Percentiles rank a stretch among this genome's conserved stretches.
phyloP scores from a whole-genome alignment of 2,329 filamentous ascomycete genomes.

The Talaromyces sp. region DNA sequence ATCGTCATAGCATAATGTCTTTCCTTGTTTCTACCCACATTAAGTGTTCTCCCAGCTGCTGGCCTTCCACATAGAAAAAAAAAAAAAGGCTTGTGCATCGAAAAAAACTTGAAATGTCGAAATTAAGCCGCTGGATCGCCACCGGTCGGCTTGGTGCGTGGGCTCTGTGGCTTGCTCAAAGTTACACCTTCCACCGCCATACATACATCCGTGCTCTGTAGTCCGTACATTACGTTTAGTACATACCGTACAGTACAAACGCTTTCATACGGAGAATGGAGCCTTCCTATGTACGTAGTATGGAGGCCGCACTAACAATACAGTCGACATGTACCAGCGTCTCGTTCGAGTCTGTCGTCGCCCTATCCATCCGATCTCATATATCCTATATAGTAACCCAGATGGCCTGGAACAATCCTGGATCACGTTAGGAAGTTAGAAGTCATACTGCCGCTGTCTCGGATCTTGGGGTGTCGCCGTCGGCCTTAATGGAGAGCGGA shows the following conservation, averaged over 20 bases:
- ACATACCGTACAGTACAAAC: not conserved
- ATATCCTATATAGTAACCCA: not conserved
- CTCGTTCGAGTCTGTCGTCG: not conserved
- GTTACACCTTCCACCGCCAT: not conserved
- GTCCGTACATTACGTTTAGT: too few relatives aligned
- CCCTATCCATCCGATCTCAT: not conserved
- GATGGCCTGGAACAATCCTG: not conserved
- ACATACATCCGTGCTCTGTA: not conserved
- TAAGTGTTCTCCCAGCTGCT: not conserved
- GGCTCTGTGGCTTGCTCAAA: constrained; percentile 5
- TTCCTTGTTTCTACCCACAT: not conserved
- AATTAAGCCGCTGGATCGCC: constrained; percentile 3
- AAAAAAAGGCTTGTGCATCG: not conserved
- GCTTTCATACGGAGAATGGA: not conserved
- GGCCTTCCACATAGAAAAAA: not conserved
- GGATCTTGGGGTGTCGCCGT: not conserved
- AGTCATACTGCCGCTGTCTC: not conserved
- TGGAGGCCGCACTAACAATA: not conserved
- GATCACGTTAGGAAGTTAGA: not conserved
- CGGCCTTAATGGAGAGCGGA: not conserved
- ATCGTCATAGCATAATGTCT: not conserved
- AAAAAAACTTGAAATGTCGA: not conserved
- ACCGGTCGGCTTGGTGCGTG: not conserved
- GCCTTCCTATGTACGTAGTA: too few relatives aligned
- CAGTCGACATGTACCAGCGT: not conserved